Evolutionary conservation across 2,329 filamentous ascomycete genomes (phyloP).

Genomic region (Hymenoscyphus scutula): DNA sequence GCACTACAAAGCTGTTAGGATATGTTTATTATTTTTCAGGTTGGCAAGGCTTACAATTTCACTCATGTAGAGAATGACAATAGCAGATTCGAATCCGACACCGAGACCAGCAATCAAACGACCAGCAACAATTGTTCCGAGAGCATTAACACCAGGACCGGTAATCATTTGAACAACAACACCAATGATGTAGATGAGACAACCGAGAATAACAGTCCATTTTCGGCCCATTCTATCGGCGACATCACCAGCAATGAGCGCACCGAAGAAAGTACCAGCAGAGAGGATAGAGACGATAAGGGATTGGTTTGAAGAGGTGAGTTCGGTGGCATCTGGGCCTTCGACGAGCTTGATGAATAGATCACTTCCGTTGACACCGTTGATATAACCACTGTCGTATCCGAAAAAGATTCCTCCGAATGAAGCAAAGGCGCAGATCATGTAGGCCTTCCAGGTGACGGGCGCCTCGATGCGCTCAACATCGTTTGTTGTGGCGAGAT

Average conservation of each 20-base stretch:
- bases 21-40: slow-evolving; percentile 21
- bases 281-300: slow-evolving; percentile 56
- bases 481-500: slow-evolving; percentile 40
- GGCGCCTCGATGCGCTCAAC: slow-evolving; percentile 63
- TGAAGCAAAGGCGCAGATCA: slow-evolving; percentile 67
- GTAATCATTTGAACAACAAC: slow-evolving; percentile 63
- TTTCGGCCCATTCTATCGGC: slow-evolving; percentile 69
- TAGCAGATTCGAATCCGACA: slow-evolving; percentile 76
- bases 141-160: slow-evolving; percentile 44
- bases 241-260: slow-evolving; percentile 69
- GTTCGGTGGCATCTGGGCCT: slow-evolving; percentile 42
- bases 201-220: slow-evolving; percentile 60
- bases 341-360: slow-evolving; percentile 46
- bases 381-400: slow-evolving; percentile 75
- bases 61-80: slow-evolving; percentile 81
- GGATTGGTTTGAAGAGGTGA: slow-evolving; percentile 51
- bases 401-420: slow-evolving; percentile 59
- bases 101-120: slow-evolving; percentile 73
- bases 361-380: slow-evolving; percentile 55
- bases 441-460: slow-evolving; percentile 65
- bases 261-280: slow-evolving; percentile 76
- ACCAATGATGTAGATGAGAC: slow-evolving; percentile 67
- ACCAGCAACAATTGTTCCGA: slow-evolving; percentile 45
- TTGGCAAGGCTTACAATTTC: slow-evolving; percentile 23
- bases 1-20: slow-evolving; percentile 26